phyloP scores from a whole-genome alignment of 495 filamentous ascomycete species.

The Baudoinia panamericana region DNA sequence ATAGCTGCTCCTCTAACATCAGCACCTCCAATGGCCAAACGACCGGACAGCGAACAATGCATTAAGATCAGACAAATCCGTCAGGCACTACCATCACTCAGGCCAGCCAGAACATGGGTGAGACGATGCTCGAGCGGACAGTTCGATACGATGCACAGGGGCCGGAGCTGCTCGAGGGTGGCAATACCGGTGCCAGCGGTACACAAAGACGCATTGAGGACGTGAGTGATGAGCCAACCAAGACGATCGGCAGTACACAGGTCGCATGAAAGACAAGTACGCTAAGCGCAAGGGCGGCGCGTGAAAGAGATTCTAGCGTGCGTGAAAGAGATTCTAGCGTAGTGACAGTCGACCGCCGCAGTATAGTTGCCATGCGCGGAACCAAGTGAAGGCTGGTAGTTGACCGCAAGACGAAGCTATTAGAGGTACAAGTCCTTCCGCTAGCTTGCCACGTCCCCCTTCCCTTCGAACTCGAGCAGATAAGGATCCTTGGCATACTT shows the following conservation, averaged over 20 bases:
- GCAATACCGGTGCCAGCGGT: conserved; percentile 16
- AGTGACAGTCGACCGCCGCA: no score
- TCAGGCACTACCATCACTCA: background rate
- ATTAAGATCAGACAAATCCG: conserved; percentile 1
- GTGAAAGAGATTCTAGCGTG: no score
- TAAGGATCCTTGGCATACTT: conserved; percentile 39
- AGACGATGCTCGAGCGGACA: conserved; percentile 3
- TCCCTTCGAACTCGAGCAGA: conserved; percentile 23
- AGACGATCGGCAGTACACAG: conserved; percentile 24
- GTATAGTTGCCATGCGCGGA: no score
- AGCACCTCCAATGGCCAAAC: background rate
- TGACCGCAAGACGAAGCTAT: background rate
- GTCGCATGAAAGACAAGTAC: conserved; percentile 14
- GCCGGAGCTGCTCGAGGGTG: conserved; percentile 4
- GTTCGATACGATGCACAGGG: conserved; percentile 7
- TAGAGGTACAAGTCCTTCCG: no score
- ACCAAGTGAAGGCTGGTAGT: no score
- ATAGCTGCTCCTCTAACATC: no score
- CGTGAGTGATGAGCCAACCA: conserved; percentile 25
- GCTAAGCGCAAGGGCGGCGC: conserved; percentile 16
- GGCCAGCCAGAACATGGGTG: conserved; percentile 9
- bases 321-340: no score
- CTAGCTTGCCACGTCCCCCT: conserved; percentile 12
- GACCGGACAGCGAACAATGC: background rate
- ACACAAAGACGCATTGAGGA: conserved; percentile 20